Evolutionary conservation across 352 stramenopile species (phyloP), one percentile per base, ranked within the genome.

Genomic region (Globisporangium cylindrosporum): DNA sequence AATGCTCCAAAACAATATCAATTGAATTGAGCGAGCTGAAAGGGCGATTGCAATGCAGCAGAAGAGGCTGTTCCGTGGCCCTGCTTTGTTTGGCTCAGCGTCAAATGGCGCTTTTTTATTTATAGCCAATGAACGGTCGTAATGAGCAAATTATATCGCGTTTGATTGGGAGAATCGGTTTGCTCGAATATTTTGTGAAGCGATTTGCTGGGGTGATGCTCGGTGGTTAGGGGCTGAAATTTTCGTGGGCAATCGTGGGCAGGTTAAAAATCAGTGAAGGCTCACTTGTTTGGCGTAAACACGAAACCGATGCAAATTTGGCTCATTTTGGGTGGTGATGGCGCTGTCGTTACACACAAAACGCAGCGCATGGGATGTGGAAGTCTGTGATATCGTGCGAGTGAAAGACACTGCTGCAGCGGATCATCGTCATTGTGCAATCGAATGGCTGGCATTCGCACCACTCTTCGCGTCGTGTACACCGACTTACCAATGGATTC

Each of bases 171-270:
- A 22, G 24, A 36, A 58, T 32, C 15, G 41, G 6, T 51, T 51
- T 51, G 43, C 43, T 51, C 41, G 18, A 51, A 22, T 51, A 51
- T 49, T 51, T 51, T 51, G 41, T n/a, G 36, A 43, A 43, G 10
- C 9, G 38, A 43, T 15, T 43, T 8, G 41, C 15, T 43, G 36
- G 43, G 3, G 22, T 32, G 27, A 32, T 32, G 43, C 43, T 51
- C 43, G 43, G 3, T 10, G 43, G 54, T 14, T 59, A 59, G 54
- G 54, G 54, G 25, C 25, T 59, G 54, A 59, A 59, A 59, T 59
- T 59, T 59, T 59, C 54, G 54, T 59, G 25, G 54, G 27, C 54
- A 59, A 41, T 49, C 15, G 41, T 49, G 41, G 15, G 1, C 15
- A n/a, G 41, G 41, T 51, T 9, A 10, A 51, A 51, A 51, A 51